Percentiles rank a stretch among this genome's conserved stretches.
Evolutionary conservation across 768 basidiomycete species (phyloP).

Genomic region (Infundibulicybe gibba): DNA sequence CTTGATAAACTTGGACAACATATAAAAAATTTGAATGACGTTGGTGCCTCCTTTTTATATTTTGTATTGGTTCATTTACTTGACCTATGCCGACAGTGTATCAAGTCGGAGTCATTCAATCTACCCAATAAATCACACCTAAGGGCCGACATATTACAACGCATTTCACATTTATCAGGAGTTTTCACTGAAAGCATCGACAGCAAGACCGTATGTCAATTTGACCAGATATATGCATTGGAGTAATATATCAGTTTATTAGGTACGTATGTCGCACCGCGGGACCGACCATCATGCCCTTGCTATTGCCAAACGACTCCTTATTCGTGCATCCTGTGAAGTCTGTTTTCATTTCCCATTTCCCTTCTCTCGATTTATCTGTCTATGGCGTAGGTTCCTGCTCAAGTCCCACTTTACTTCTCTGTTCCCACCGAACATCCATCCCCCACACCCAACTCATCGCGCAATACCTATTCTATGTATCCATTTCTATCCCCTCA

Average conservation of each 20-base stretch:
- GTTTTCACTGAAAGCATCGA: constrained; percentile 58
- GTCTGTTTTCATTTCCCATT: constrained; percentile 27
- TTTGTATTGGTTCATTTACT: constrained; percentile 1
- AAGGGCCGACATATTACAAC: constrained; percentile 44
- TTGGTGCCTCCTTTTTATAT: constrained; percentile 18
- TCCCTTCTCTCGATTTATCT: not conserved
- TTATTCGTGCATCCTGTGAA: constrained; percentile 47
- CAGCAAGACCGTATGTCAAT: constrained; percentile 39
- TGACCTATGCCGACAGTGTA: constrained; percentile 26
- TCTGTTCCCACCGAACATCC: constrained; percentile 19
- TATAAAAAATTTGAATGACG: constrained; percentile 47
- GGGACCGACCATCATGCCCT: constrained; percentile 30
- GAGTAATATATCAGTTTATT: not conserved
- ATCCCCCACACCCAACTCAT: constrained; percentile 24
- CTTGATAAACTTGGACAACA: constrained; percentile 45
- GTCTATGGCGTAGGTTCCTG: constrained; percentile 5
- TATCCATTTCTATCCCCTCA: constrained; percentile 62
- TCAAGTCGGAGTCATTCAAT: constrained; percentile 29
- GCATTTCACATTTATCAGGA: constrained; percentile 65
- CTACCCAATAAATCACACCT: constrained; percentile 45
- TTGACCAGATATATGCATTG: constrained; percentile 3
- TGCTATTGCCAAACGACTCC: constrained; percentile 46
- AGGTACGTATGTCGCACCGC: constrained; percentile 59
- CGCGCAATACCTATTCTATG: constrained; percentile 47
- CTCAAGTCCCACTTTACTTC: constrained; percentile 3